Evolutionary conservation across 345 rosid genomes (phyloP), one percentile per base, ranked within the genome.

Genomic region (Litchi chinensis): DNA sequence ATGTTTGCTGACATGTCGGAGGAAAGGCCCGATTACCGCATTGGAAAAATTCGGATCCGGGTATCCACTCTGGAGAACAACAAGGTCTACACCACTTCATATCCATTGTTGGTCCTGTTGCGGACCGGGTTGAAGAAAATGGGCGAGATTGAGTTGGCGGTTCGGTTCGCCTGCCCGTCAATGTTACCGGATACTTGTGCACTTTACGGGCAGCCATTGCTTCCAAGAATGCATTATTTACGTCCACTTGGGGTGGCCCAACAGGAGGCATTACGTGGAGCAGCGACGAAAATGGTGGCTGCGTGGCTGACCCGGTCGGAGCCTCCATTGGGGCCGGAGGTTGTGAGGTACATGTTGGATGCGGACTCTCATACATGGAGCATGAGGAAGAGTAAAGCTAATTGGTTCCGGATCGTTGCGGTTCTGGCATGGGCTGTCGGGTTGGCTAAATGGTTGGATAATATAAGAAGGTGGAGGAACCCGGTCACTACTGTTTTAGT

Each of bases 351-450:
- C 85, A 93, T 96, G 98, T 73, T 96, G 86, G 99, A 96, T 80
- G 97, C 98, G 3, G 98, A 96, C 78, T 96, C 98, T 7, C 97
- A 96, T 9, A 40, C 91, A 1, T 96, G 99, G 99, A 96, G 99
- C 93, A 96, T 94, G 97, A 90, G 99, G 73, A 96, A 91, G 85
- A 92, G 99, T 75, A 96, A 91, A 79, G 94, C 97, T 0, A 94
- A 94, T 81, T 94, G 98, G 99, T 94, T 90, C 74, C 91, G 99
- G 78, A 94, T 93, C 8, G 97, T 94, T 44, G 97, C 91, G 4
- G 97, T 96, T 77, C 91, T 96, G 16, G 94, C 97, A 1, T 94
- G 99, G 98, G 97, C 89, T 5, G 86, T 94, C 39, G 98, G 99
- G 82, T 82, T 96, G 86, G 98, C 97, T 0, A 94, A 87, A 78